These are phyloP conservation scores for Akebia trifoliata DNA, from an alignment of 164 flowering plant species.

Conservation along the genomic window DNA sequence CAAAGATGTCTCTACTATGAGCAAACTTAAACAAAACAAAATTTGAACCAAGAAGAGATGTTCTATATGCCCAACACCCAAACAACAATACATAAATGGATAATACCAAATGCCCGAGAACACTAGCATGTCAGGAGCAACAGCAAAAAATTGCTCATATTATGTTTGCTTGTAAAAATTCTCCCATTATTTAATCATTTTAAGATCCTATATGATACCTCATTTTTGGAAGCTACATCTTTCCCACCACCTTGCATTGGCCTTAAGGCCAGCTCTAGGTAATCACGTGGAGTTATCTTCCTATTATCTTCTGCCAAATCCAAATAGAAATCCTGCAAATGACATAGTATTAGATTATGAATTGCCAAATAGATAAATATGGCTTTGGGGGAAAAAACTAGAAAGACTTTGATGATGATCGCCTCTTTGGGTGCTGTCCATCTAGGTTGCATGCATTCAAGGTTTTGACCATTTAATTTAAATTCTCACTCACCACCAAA, in stretches of 20 bases:
- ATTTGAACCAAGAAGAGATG: too few relatives aligned
- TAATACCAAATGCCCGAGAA: too few relatives aligned
- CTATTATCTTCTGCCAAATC: conserved; percentile 80
- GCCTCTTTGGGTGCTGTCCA: too few relatives aligned
- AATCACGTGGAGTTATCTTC: conserved; percentile 95
- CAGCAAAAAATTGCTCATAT: not conserved
- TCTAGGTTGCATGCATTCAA: too few relatives aligned
- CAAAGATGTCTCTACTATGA: too few relatives aligned
- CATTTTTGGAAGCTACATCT: conserved; percentile 82
- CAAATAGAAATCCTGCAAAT: conserved; percentile 83
- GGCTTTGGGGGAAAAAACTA: not conserved
- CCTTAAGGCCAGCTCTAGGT: conserved; percentile 86
- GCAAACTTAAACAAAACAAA: too few relatives aligned
- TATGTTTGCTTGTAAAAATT: not conserved
- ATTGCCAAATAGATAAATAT: conserved; percentile 3
- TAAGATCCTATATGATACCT: conserved; percentile 41
- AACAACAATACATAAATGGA: not conserved
- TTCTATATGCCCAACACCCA: too few relatives aligned
- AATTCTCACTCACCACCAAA: too few relatives aligned
- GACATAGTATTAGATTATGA: conserved; percentile 3
- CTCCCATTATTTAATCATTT: not conserved
- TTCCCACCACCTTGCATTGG: conserved; percentile 78
- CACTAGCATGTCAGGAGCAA: conserved; percentile 1
- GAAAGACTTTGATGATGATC: too few relatives aligned
- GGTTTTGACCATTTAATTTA: too few relatives aligned